Conservation (phyloP, 2,329 filamentous ascomycete genomes). For the Trichoderma gracile region DNA sequence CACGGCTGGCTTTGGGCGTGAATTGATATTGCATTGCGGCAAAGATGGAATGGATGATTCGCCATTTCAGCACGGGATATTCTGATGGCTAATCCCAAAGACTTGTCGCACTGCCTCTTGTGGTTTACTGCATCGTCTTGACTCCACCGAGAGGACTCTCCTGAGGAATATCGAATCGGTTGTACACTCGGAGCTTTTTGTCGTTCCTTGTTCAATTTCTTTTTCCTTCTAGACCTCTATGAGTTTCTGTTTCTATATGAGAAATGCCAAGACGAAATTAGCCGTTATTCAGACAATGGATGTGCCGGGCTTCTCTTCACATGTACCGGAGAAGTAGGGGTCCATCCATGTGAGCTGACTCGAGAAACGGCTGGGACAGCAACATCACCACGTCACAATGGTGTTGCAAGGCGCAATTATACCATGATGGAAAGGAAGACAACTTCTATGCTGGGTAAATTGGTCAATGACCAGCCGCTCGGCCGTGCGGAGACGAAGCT, state of each 20-base stretch:
- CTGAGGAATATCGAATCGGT: background rate
- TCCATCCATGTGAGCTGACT: background rate
- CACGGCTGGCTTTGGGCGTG: background rate
- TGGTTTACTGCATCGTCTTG: background rate
- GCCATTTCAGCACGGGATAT: background rate
- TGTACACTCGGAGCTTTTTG: background rate
- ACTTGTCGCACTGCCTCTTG: background rate
- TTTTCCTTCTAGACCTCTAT: background rate
- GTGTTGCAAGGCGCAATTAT: conserved; percentile 1
- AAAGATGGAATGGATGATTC: conserved; percentile 3
- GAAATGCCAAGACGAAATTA: conserved; percentile 19
- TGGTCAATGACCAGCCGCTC: background rate
- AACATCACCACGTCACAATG: conserved; percentile 9
- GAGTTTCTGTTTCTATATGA: background rate
- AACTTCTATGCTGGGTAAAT: conserved; percentile 1
- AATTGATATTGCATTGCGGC: background rate
- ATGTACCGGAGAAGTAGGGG: conserved; percentile 4
- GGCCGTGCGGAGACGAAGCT: background rate
- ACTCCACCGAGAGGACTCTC: background rate
- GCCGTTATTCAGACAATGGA: conserved; percentile 9
- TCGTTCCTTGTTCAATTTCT: background rate
- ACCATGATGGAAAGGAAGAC: background rate
- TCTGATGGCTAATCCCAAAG: background rate
- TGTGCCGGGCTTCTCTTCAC: background rate
- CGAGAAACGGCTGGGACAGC: background rate